Evolutionary conservation across 192 early-diverging fungal species (phyloP).

Genomic region (Entomortierella parvispora): DNA sequence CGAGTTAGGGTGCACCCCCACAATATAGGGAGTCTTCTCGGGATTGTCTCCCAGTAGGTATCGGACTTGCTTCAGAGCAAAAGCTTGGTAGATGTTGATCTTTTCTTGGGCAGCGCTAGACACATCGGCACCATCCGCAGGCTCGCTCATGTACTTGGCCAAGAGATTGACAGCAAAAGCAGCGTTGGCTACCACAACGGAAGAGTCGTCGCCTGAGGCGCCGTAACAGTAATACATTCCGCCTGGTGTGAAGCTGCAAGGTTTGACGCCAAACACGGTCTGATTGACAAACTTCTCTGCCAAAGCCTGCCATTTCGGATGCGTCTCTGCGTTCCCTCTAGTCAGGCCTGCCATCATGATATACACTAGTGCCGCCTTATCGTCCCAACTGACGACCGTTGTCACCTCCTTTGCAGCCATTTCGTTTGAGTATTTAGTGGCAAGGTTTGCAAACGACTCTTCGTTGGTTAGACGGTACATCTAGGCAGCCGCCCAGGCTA

Average conservation of each 20-base stretch:
- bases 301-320: slow-evolving; percentile 37
- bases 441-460: slow-evolving; percentile 48
- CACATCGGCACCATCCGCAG: neutral
- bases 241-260: slow-evolving; percentile 49
- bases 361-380: slow-evolving; percentile 54
- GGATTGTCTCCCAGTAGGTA: slow-evolving; percentile 64
- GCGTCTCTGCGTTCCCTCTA: slow-evolving; percentile 4
- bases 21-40: slow-evolving; percentile 61
- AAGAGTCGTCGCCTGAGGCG: slow-evolving; percentile 20
- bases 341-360: slow-evolving; percentile 54
- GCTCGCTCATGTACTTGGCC: slow-evolving; percentile 9
- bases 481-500: slow-evolving; percentile 64
- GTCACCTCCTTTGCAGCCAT: neutral
- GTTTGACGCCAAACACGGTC: slow-evolving; percentile 3
- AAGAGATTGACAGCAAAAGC: slow-evolving; percentile 26
- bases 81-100: slow-evolving; percentile 4
- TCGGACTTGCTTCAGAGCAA: slow-evolving; percentile 55
- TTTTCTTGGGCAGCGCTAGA: neutral
- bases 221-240: slow-evolving; percentile 48
- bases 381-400: slow-evolving; percentile 57
- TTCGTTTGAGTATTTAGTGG: slow-evolving; percentile 52
- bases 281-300: slow-evolving; percentile 54
- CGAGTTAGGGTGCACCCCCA: slow-evolving; percentile 64
- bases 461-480: slow-evolving; percentile 57
- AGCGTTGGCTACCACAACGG: slow-evolving; percentile 19